Evolutionary conservation across 148 eudicot species (phyloP).

Genomic region (Diospyros kaki): DNA sequence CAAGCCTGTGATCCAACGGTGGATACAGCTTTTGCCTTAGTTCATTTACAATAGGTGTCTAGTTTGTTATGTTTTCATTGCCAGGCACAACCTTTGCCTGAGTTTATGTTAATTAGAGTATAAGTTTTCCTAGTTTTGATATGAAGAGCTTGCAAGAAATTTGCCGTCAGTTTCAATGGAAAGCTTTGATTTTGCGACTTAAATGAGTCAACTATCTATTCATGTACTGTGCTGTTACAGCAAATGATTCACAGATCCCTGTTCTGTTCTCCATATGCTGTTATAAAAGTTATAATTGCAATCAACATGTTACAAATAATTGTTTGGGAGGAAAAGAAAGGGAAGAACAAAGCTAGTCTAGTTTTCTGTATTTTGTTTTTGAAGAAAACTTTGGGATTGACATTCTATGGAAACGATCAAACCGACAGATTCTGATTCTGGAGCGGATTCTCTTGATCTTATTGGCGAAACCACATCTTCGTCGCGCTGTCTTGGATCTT

Average conservation of each 20-base stretch:
- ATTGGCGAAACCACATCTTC: constrained; percentile 34
- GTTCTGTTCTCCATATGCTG: background rate
- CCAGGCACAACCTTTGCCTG: no score
- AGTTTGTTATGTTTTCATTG: no score
- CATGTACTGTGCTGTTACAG: background rate
- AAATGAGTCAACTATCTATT: background rate
- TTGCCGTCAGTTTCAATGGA: background rate
- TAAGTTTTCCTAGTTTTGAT: no score
- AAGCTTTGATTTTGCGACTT: background rate
- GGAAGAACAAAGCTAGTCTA: constrained; percentile 30
- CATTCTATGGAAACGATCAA: constrained; percentile 42
- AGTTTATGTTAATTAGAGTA: no score
- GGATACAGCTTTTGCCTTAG: no score
- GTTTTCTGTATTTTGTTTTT: constrained; percentile 40
- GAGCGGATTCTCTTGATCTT: constrained; percentile 62
- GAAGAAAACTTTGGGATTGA: constrained; percentile 42
- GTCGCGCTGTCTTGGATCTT: constrained; percentile 31
- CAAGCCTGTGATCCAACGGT: no score
- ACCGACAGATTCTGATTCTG: constrained; percentile 51
- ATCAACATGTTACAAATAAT: background rate
- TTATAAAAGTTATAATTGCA: background rate
- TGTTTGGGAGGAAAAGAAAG: background rate
- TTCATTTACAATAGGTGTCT: no score
- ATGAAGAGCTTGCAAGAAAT: background rate
- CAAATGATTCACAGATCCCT: background rate